Evolutionary conservation across 129 eudicot species (phyloP), one percentile per base, ranked within the genome.

Genomic region (Helianthus tuberosus): DNA sequence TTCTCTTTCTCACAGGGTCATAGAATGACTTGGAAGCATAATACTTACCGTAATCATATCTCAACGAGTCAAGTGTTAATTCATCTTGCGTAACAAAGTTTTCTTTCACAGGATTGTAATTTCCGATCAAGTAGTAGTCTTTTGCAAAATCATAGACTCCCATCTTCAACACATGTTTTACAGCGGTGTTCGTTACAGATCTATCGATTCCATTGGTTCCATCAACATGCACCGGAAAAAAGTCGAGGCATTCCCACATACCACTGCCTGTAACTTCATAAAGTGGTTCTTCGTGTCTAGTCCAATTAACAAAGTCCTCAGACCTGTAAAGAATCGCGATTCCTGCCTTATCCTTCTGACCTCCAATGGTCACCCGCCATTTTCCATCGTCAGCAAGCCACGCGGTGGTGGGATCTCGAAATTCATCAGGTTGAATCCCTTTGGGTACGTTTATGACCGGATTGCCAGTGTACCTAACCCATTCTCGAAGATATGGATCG

Each of bases 171-270:
- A 86, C 97, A 67, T 86, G 84, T 77, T 88, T 91, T n/a, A 80
- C 68, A 2, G 53, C 75, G 1, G 50, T 3, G 11, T 78, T 81
- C 17, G 43, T 49, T 1, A 17, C 59, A 5, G 89, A 84, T 1
- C 86, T 82, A 16, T 86, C 91, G 1, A 82, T 59, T 16, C 89
- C 96, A 8, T 74, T 73, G 13, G 36, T 54, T 59, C 80, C 64
- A 16, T 66, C 77, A 10, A 46, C 46, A 46, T 60, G 68, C 72
- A 88, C 91, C 3, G 95, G 95, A 49, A 69, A 91, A 48, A 90
- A 90, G 76, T 90, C 93, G 5, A 84, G 84, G 68, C 96, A 87
- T 69, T 90, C 96, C 89, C 91, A 90, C 79, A 82, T 79, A 38
- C 87, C 89, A 1, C 81, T 81, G 6, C 48, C 71, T 7, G 47